phyloP scores from a whole-genome alignment of 352 stramenopile species.

The Globisporangium paddicum region DNA sequence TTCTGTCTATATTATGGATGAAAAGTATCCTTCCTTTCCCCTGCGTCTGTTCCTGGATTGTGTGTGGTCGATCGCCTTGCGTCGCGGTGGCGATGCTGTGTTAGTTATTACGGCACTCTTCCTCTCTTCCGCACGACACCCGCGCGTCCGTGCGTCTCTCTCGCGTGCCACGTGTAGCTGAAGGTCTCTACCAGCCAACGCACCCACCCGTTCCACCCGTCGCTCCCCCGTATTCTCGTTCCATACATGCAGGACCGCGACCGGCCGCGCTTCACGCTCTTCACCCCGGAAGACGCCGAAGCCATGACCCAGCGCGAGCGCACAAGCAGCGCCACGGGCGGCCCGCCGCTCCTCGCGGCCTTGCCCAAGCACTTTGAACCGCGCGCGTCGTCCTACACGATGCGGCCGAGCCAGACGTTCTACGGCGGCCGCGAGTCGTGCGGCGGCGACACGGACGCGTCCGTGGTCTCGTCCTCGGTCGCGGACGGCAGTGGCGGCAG shows the following conservation, averaged over 20 bases:
- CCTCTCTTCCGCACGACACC: neutral
- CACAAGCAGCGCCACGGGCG: conserved; percentile 26
- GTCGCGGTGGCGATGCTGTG: no score
- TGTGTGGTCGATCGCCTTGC: neutral
- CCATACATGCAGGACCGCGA: conserved; percentile 23
- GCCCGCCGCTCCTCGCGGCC: conserved; percentile 6
- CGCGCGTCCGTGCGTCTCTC: neutral
- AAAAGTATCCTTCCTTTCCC: neutral
- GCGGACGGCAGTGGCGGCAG: conserved; percentile 37
- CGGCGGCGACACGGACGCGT: conserved; percentile 39
- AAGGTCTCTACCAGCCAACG: neutral
- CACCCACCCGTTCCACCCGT: neutral
- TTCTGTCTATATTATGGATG: neutral
- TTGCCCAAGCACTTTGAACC: conserved; percentile 14
- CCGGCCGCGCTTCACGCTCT: conserved; percentile 65
- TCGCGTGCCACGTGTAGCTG: neutral
- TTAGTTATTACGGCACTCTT: neutral
- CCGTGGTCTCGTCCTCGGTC: conserved; percentile 54
- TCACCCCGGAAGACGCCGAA: conserved; percentile 61
- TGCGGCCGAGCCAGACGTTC: conserved; percentile 64
- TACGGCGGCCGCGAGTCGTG: conserved; percentile 33
- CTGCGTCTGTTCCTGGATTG: neutral
- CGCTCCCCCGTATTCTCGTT: neutral
- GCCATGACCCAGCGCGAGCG: conserved; percentile 70
- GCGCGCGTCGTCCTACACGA: conserved; percentile 36